Conservation (phyloP, 2,329 filamentous ascomycete species). For the Trichoderma gracile region DNA sequence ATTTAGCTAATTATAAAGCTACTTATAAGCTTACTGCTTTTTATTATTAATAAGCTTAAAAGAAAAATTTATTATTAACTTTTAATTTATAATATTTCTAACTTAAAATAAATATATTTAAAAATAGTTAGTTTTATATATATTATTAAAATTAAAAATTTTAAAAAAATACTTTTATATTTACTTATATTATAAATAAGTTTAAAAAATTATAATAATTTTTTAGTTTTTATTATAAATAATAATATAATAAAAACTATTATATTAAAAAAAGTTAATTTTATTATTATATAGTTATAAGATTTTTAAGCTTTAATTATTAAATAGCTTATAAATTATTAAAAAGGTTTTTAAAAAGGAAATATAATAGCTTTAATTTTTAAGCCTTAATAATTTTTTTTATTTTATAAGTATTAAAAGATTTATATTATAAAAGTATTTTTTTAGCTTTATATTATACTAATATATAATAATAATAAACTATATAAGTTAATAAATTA, state of each 20-base stretch:
- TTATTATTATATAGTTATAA: not conserved
- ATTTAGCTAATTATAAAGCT: not conserved
- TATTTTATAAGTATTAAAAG: not conserved
- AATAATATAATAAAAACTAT: not conserved
- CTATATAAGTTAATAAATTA: not conserved
- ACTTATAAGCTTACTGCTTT: not conserved
- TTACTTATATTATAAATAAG: no score
- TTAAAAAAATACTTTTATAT: not conserved
- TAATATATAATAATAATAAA: not conserved
- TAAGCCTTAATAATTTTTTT: slow-evolving; percentile 35
- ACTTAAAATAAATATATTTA: not conserved
- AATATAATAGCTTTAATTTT: not conserved
- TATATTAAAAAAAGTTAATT: not conserved
- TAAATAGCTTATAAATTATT: not conserved
- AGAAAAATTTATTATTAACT: not conserved
- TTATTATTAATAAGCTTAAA: not conserved
- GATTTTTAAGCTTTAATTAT: not conserved
- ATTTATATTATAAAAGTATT: not conserved
- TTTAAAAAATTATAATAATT: not conserved
- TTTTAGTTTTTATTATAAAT: not conserved
- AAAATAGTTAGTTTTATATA: not conserved
- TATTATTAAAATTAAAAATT: not conserved
- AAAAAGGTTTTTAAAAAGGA: not conserved
- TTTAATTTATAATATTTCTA: not conserved
- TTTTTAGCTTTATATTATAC: not conserved